Base-by-base conservation (phyloP, 305 asterid genomes). In the Fraxinus velutina region DNA sequence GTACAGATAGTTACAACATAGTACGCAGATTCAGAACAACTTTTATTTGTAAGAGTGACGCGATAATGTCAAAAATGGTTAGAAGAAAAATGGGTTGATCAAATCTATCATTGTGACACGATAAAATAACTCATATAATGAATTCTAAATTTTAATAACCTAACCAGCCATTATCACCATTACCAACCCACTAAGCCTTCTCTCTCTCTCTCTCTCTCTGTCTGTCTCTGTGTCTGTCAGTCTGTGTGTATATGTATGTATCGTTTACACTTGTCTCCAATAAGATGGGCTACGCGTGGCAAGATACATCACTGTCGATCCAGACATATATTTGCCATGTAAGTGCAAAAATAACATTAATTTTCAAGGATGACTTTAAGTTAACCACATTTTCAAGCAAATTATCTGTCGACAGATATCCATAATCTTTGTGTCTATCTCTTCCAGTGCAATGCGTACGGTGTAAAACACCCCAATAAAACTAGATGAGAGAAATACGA, bases 321-420 rank as follows among this genome's bases (percentile, higher is more conserved):
- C 64, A 55, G 24, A 6, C 64, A 55, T 55, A 52, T 52, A n/a
- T 55, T 55, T 17, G 64, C 24, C 64, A 55, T 55, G 64, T 55
- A 55, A 55, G 64, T 17, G 3, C 8, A 88, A 87, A 77, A 83
- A 83, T 81, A 85, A 83, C 76, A 85, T 86, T 81, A 80, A 84
- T 42, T 85, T 82, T 81, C 3, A 83, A 83, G 90, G 83, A 85
- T 85, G 86, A 80, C 80, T 89, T 55, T 70, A 66, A 77, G 90
- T 78, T 92, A 79, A 88, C 92, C 84, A 88, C 81, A 77, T 86
- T 89, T 81, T 77, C 85, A 92, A 90, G 97, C 97, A 90, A 93
- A 88, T 86, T 85, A 78, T 39, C 89, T 90, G 93, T 91, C 24
- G 2, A 17, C 64, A 55, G 24, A 17, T 55, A 55, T 55, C 8